These are phyloP conservation scores for Xylariomycetidae sp. DNA, from an alignment of 2,329 filamentous ascomycete genomes.

Conservation along the genomic window DNA sequence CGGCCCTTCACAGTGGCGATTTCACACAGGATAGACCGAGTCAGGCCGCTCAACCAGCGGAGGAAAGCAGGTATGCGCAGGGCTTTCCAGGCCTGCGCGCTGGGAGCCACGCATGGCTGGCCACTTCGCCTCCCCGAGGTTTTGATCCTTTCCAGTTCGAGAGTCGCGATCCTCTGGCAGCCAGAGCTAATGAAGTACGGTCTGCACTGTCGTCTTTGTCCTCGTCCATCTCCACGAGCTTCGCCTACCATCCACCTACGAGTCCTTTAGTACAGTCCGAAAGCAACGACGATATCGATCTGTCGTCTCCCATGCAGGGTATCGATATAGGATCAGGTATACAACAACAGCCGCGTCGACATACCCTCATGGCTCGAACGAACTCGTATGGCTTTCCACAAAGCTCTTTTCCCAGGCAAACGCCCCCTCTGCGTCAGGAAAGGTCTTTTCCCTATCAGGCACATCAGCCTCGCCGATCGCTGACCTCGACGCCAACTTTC, in stretches of 20 bases:
- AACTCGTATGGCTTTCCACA: slow-evolving; percentile 37
- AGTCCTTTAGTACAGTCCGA: slow-evolving; percentile 87
- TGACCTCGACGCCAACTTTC: slow-evolving; percentile 54
- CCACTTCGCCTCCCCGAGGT: slow-evolving; percentile 50
- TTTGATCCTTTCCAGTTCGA: slow-evolving; percentile 42
- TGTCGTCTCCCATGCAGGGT: slow-evolving; percentile 47
- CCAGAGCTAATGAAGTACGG: slow-evolving; percentile 30
- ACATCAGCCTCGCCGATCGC: slow-evolving; percentile 70
- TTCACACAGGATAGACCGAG: slow-evolving; percentile 47
- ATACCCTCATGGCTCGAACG: slow-evolving; percentile 62
- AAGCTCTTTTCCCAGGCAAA: slow-evolving; percentile 22
- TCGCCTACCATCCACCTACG: slow-evolving; percentile 80
- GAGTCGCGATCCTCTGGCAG: slow-evolving; percentile 23
- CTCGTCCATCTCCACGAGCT: slow-evolving; percentile 71
- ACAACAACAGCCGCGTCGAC: slow-evolving; percentile 47
- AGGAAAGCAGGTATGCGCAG: slow-evolving; percentile 13
- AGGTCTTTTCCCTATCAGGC: slow-evolving; percentile 63
- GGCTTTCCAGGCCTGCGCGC: slow-evolving; percentile 9
- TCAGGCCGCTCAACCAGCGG: slow-evolving; percentile 15
- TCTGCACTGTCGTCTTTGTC: slow-evolving; percentile 56
- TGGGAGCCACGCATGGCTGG: slow-evolving; percentile 37
- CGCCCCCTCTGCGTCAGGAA: slow-evolving; percentile 50
- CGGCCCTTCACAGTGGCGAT: slow-evolving; percentile 63
- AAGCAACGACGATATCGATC: slow-evolving; percentile 72
- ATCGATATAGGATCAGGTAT: slow-evolving; percentile 40